Base-by-base conservation (phyloP, 306 rosid genomes). In the Trifolium pratense region DNA sequence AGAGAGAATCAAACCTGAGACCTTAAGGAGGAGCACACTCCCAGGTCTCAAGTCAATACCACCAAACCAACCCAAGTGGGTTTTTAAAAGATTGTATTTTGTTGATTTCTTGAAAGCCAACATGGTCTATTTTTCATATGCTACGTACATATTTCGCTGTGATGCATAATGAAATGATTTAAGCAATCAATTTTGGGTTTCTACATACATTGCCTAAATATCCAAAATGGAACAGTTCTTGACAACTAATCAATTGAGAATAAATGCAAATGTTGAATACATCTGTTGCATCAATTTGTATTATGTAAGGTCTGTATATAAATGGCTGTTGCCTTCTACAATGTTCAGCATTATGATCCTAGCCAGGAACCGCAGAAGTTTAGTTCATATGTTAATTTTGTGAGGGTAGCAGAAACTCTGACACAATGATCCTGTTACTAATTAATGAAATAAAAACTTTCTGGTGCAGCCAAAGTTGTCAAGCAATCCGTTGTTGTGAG, bases 401-500 rank as follows among this genome's bases (percentile, higher is more conserved):
- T 59, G n/a, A 58, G 48, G 60, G 29, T 61, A 59, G 60, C 37
- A 66, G 17, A 62, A 76, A 29, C 65, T 53, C 52, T 51, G 43
- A 62, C 45, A 42, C 39, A 56, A 31, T 25, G 66, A 67, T 62
- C 76, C 12, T 6, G 60, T 49, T 45, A 53, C 40, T 25, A 17
- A 46, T n/a, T 72, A 29, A 62, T 16, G 9, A 63, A 55, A 48
- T 31, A 25, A 49, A 39, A 55, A 77, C 60, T 76, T 78, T 76
- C 37, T 64, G 55, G 59, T 73, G 83, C 90, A 89, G 96, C 46
- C 36, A 83, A 81, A 51, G 76, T 57, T 40, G 85, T 63, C 42
- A 86, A 85, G 67, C 81, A 87, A 46, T 82, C 89, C 8, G 48
- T 61, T 58, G 68, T 23, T 62, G 81, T 61, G 72, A 82, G 84